Evolutionary conservation across 2,329 filamentous ascomycete species (phyloP).

Genomic region (Zymoseptoria passerinii): DNA sequence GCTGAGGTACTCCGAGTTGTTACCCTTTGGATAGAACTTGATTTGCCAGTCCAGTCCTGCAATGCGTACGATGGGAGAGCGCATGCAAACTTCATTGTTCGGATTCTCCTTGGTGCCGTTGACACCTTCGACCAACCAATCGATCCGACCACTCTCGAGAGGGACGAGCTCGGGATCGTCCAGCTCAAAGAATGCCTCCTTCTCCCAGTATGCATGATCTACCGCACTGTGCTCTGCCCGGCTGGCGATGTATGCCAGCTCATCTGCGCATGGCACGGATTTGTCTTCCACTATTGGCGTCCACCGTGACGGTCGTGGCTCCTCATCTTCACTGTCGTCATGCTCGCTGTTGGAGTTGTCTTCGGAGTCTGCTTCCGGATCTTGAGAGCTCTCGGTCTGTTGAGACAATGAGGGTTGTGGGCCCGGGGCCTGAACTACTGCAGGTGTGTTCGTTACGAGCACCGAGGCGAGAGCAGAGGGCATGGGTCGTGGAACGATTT

Average conservation of each 20-base stretch:
- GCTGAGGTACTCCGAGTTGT: slow-evolving; percentile 50
- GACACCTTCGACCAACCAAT: slow-evolving; percentile 51
- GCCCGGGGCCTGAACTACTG: not conserved
- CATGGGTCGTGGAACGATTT: not conserved
- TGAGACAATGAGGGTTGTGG: not conserved
- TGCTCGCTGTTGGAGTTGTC: slow-evolving; percentile 19
- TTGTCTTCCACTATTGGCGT: slow-evolving; percentile 47
- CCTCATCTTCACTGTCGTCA: slow-evolving; percentile 31
- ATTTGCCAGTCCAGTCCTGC: slow-evolving; percentile 57
- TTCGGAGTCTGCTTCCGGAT: not conserved
- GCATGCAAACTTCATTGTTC: slow-evolving; percentile 51
- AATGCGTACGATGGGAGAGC: slow-evolving; percentile 47
- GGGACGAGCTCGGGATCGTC: slow-evolving; percentile 51
- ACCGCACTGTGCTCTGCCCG: slow-evolving; percentile 46
- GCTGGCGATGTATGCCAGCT: slow-evolving; percentile 50
- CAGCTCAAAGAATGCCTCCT: slow-evolving; percentile 46
- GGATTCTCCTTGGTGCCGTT: slow-evolving; percentile 54
- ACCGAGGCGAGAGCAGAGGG: not conserved
- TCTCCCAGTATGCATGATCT: slow-evolving; percentile 53
- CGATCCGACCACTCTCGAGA: slow-evolving; percentile 46
- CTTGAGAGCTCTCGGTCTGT: not conserved
- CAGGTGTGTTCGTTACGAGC: not conserved
- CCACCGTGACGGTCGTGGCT: slow-evolving; percentile 16
- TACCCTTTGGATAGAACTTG: slow-evolving; percentile 56
- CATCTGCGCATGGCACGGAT: slow-evolving; percentile 47